phyloP scores from a whole-genome alignment of 208 protist species.

The Novymonas esmeraldas region DNA sequence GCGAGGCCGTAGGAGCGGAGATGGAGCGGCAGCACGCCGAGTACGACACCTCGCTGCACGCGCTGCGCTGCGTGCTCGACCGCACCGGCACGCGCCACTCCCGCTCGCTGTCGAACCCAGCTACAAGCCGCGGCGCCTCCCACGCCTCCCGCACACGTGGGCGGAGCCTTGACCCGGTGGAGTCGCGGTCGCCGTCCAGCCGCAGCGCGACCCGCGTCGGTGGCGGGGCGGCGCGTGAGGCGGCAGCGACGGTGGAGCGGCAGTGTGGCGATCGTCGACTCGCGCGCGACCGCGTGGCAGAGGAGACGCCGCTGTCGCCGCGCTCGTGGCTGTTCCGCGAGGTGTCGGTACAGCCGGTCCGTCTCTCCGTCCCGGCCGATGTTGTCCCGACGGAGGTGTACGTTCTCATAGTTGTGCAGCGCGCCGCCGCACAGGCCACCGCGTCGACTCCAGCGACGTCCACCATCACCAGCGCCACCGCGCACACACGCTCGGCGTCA shows the following conservation, averaged over 20 bases:
- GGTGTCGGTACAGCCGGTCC: slow-evolving; percentile 43
- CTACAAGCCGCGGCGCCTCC: too few relatives aligned
- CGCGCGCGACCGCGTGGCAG: too few relatives aligned
- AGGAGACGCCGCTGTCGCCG: slow-evolving; percentile 22
- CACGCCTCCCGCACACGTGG: too few relatives aligned
- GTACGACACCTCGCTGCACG: slow-evolving; percentile 30
- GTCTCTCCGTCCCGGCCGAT: slow-evolving; percentile 35
- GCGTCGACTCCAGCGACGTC: background rate
- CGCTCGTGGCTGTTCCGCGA: slow-evolving; percentile 29
- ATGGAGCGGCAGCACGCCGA: slow-evolving; percentile 27
- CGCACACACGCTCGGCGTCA: background rate
- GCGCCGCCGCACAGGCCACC: slow-evolving; percentile 12
- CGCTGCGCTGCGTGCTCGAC: slow-evolving; percentile 27
- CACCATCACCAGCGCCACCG: background rate
- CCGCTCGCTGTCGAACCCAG: background rate
- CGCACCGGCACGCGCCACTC: slow-evolving; percentile 8
- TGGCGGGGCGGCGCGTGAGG: background rate
- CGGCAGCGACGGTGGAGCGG: too few relatives aligned
- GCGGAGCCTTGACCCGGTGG: too few relatives aligned
- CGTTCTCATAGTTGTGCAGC: slow-evolving; percentile 66
- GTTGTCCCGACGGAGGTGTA: slow-evolving; percentile 51
- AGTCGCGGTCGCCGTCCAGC: background rate
- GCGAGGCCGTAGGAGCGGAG: slow-evolving; percentile 17
- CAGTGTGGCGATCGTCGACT: background rate
- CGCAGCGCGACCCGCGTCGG: background rate